Percentiles rank a stretch among this genome's conserved stretches.
Evolutionary conservation across 2,329 filamentous ascomycete genomes (phyloP).

Genomic region (Fusarium sp.): DNA sequence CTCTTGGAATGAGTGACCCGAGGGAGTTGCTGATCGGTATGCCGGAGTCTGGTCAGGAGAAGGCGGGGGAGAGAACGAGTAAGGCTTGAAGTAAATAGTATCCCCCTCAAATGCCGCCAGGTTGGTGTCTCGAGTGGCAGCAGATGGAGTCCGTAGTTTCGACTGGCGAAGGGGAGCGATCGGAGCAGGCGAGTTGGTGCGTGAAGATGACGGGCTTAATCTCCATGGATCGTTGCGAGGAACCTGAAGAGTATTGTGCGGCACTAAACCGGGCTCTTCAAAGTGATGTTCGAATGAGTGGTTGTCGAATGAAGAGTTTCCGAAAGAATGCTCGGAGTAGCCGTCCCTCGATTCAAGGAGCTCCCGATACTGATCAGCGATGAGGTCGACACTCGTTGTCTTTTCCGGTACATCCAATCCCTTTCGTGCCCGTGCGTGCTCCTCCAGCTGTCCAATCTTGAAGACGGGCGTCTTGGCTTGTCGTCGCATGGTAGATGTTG

Average conservation of each 20-base stretch:
- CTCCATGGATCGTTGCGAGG: conserved; percentile 21
- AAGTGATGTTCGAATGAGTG: conserved; percentile 42
- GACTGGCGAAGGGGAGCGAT: conserved; percentile 39
- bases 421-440: conserved; percentile 37
- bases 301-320: neutral
- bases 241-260: conserved; percentile 28
- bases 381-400: conserved; percentile 58
- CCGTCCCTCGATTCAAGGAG: conserved; percentile 55
- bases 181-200: conserved; percentile 32
- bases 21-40: conserved; percentile 29
- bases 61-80: conserved; percentile 54
- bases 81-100: conserved; percentile 60
- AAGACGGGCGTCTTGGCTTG: conserved; percentile 65
- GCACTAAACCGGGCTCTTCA: conserved; percentile 12
- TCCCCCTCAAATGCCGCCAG: conserved; percentile 62
- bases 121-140: conserved; percentile 59
- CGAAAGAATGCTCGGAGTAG: conserved; percentile 47
- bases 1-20: conserved; percentile 40
- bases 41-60: conserved; percentile 42
- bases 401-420: conserved; percentile 45
- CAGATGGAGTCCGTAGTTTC: conserved; percentile 44
- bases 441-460: conserved; percentile 63
- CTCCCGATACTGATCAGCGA: conserved; percentile 64
- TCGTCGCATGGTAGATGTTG: conserved; percentile 52
- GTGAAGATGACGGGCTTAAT: conserved; percentile 18